These are phyloP conservation scores for Dothistroma septosporum DNA, from an alignment of 2,329 filamentous ascomycete species.

Conservation along the genomic window DNA sequence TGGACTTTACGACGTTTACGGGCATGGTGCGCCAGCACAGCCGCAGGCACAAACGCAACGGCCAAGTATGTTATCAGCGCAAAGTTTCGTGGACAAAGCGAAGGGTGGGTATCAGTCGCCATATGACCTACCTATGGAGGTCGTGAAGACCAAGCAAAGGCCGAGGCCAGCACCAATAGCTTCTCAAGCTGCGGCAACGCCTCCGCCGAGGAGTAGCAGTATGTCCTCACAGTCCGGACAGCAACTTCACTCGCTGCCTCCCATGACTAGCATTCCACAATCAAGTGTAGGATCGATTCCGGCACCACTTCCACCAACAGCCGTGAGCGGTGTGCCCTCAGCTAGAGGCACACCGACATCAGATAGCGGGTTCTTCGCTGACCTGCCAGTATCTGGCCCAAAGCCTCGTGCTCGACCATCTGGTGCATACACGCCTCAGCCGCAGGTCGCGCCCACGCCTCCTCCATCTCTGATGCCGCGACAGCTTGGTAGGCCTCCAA, in stretches of 20 bases:
- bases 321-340: constrained; percentile 11
- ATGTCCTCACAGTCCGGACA: constrained; percentile 15
- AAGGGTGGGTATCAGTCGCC: constrained; percentile 92
- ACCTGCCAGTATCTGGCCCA: constrained; percentile 41
- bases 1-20: constrained; percentile 33
- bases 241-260: constrained; percentile 8
- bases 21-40: constrained; percentile 14
- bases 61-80: constrained; percentile 49
- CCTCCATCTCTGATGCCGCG: constrained; percentile 15
- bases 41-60: constrained; percentile 35
- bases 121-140: constrained; percentile 89
- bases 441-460: constrained; percentile 13
- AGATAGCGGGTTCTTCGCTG: constrained; percentile 46
- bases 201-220: constrained; percentile 59
- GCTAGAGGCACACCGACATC: constrained; percentile 25
- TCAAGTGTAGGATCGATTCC: constrained; percentile 36
- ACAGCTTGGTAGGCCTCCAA: constrained; percentile 11
- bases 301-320: constrained; percentile 13
- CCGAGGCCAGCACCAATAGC: constrained; percentile 31
- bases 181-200: constrained; percentile 39
- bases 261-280: constrained; percentile 36
- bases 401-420: constrained; percentile 37
- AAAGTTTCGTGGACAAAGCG: constrained; percentile 85
- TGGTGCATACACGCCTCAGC: constrained; percentile 28
- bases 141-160: constrained; percentile 64